Conservation (phyloP, 495 filamentous ascomycete species). For the Tuber microsphaerosporum region DNA sequence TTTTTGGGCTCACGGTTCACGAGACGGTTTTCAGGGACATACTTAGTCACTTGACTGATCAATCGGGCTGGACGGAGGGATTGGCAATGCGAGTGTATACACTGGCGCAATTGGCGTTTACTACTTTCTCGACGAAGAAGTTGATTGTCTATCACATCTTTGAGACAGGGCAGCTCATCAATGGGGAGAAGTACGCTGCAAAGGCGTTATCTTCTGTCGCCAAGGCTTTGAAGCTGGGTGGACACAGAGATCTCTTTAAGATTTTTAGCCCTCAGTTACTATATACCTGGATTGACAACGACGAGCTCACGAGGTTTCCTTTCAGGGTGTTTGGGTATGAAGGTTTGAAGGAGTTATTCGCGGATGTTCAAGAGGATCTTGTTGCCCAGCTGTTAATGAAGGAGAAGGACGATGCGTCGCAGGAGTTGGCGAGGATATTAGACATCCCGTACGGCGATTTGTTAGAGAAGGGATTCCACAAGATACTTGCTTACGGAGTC, state of each 20-base stretch:
- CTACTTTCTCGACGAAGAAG: conserved; percentile 77
- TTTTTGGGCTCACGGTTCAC: conserved; percentile 67
- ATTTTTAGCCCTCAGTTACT: conserved; percentile 88
- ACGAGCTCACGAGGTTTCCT: conserved; percentile 57
- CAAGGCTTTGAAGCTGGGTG: conserved; percentile 54
- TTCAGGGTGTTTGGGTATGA: conserved; percentile 74
- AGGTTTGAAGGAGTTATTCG: conserved; percentile 60
- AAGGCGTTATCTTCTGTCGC: conserved; percentile 63
- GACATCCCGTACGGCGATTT: conserved; percentile 52
- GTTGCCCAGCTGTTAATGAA: conserved; percentile 80
- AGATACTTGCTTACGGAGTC: conserved; percentile 74
- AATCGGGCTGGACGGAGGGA: conserved; percentile 66
- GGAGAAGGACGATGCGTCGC: conserved; percentile 57
- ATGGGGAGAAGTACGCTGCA: conserved; percentile 60
- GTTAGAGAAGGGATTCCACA: conserved; percentile 63
- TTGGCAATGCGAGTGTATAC: conserved; percentile 76
- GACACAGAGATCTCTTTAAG: conserved; percentile 65
- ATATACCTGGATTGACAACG: conserved; percentile 63
- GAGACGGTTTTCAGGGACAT: conserved; percentile 74
- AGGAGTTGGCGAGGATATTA: conserved; percentile 54
- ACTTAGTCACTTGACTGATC: conserved; percentile 61
- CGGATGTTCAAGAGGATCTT: conserved; percentile 69
- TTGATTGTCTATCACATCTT: conserved; percentile 81
- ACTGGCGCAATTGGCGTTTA: conserved; percentile 59
- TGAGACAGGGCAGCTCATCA: conserved; percentile 66